Conservation (phyloP, 345 rosid species). For the Ceriops zippeliana region DNA sequence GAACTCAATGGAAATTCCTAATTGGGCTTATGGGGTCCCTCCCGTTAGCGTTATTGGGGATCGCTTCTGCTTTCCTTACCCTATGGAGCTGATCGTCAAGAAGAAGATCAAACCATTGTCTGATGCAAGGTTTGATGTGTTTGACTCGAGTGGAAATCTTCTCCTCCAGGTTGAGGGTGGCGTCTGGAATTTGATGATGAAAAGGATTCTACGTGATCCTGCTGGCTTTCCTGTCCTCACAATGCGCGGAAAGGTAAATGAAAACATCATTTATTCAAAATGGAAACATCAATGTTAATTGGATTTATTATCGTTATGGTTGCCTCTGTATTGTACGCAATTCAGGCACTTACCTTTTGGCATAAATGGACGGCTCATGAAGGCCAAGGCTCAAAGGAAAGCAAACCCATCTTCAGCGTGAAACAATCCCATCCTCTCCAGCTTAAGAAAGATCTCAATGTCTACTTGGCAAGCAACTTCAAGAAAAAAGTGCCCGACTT, state of each 20-base stretch:
- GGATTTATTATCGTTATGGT: too few species aligned
- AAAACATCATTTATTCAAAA: too few species aligned
- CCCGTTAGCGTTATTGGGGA: conserved; percentile 47
- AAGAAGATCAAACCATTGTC: conserved; percentile 37
- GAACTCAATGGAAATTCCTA: conserved; percentile 12
- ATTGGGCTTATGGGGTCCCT: conserved; percentile 17
- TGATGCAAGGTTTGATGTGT: conserved; percentile 41
- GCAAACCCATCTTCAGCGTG: conserved; percentile 40
- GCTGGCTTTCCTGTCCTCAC: conserved; percentile 51
- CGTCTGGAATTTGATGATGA: conserved; percentile 40
- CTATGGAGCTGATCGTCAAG: conserved; percentile 49
- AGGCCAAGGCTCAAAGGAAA: conserved; percentile 43
- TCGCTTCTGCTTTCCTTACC: conserved; percentile 47
- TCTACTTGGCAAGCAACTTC: conserved; percentile 39
- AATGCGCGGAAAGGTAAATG: conserved; percentile 46
- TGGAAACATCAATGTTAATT: too few species aligned
- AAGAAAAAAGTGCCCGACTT: conserved; percentile 40
- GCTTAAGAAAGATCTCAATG: conserved; percentile 49
- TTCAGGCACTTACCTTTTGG: conserved; percentile 40
- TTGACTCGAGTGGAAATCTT: conserved; percentile 44
- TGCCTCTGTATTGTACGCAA: neutral
- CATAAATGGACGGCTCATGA: conserved; percentile 55
- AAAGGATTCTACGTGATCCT: conserved; percentile 50
- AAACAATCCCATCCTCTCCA: conserved; percentile 50
- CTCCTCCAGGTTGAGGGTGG: conserved; percentile 53